phyloP scores from a whole-genome alignment of 78 protist species.

The Cavenderia fasciculata region DNA sequence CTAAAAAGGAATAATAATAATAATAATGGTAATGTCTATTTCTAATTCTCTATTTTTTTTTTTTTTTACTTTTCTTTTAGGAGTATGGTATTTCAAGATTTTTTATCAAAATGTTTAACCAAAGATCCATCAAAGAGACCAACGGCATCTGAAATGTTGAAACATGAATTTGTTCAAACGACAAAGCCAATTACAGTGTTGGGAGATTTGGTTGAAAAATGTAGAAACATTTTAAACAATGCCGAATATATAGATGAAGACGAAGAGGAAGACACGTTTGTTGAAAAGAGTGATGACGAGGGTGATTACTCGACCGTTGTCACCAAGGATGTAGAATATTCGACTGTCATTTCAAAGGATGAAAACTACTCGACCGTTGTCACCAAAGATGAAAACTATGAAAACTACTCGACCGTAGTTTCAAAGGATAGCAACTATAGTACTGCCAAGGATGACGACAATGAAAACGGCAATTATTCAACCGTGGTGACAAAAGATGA shows the following conservation, averaged over 20 bases:
- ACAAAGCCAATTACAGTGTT: conserved; percentile 20
- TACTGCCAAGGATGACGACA: neutral
- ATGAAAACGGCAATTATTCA: conserved; percentile 20
- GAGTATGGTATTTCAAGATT: conserved; percentile 38
- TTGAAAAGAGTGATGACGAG: conserved; percentile 22
- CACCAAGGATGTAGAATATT: neutral
- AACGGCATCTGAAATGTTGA: conserved; percentile 44
- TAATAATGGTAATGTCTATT: no score
- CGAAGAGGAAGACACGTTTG: conserved; percentile 22
- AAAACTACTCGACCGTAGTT: conserved; percentile 47
- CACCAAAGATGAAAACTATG: conserved; percentile 19
- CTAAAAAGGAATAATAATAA: no score
- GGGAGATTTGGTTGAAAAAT: conserved; percentile 49
- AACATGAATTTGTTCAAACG: conserved; percentile 66
- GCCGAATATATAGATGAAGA: conserved; percentile 37
- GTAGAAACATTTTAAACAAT: conserved; percentile 28
- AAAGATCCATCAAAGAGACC: conserved; percentile 72
- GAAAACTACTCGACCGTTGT: conserved; percentile 36
- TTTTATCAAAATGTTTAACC: conserved; percentile 64
- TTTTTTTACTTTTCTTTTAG: no score
- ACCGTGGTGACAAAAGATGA: conserved; percentile 60
- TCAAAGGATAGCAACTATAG: conserved; percentile 61
- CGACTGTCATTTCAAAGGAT: conserved; percentile 48
- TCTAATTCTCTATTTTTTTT: no score
- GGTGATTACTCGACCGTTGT: neutral